Evolutionary conservation across 495 filamentous ascomycete species (phyloP).

Genomic region (Neurospora cerealis): DNA sequence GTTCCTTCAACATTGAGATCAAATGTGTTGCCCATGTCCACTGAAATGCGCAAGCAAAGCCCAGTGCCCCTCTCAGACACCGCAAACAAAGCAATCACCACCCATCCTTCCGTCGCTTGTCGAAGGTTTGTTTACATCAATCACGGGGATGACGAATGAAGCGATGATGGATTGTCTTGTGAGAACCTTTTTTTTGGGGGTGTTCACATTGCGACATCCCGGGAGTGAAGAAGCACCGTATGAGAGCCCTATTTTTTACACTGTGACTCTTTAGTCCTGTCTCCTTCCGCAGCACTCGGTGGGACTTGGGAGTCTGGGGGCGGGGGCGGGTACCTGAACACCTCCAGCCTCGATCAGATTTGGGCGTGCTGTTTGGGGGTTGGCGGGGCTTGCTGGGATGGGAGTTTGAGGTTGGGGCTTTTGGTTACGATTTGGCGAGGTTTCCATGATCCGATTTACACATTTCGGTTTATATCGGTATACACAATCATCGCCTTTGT

Average conservation of each 20-base stretch:
- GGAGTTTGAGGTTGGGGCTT: not conserved
- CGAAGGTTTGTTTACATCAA: not conserved
- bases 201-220: not conserved
- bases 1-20: not conserved
- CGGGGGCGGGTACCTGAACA: not conserved
- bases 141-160: not conserved
- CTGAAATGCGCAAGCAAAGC: not conserved
- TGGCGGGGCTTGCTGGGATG: not conserved
- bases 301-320: not conserved
- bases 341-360: not conserved
- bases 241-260: not conserved
- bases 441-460: not conserved
- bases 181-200: not conserved
- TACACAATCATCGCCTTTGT: not conserved
- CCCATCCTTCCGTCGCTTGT: not conserved
- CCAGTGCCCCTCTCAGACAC: not conserved
- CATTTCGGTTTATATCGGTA: not conserved
- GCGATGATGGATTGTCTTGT: not conserved
- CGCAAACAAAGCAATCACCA: not conserved
- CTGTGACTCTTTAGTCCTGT: not conserved
- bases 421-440: not conserved
- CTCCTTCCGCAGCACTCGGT: not conserved
- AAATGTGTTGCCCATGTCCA: not conserved
- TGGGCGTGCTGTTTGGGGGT: not conserved
- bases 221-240: not conserved